phyloP scores from a whole-genome alignment of 495 filamentous ascomycete genomes.

The Penicillium psychrofluorescens region DNA sequence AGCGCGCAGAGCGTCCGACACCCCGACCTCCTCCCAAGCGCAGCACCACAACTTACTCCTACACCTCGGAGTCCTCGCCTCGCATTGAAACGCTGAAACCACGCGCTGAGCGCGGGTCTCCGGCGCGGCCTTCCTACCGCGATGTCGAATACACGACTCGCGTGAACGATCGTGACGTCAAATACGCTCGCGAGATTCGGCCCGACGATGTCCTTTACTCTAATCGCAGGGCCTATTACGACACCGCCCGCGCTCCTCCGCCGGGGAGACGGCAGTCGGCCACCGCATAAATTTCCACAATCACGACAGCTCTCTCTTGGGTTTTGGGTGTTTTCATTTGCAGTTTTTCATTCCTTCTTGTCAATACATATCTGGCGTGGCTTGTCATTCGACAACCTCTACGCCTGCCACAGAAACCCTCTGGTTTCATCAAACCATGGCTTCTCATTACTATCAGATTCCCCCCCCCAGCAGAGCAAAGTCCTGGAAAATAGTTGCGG shows the following conservation, averaged over 20 bases:
- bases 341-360: neutral
- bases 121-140: neutral
- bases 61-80: slow-evolving; percentile 3
- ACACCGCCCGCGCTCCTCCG: slow-evolving; percentile 12
- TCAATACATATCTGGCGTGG: neutral
- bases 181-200: slow-evolving; percentile 12
- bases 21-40: slow-evolving; percentile 8
- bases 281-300: slow-evolving; percentile 11
- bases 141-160: slow-evolving; percentile 13
- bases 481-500: too few species aligned
- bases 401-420: too few species aligned
- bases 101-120: too few species aligned
- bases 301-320: slow-evolving; percentile 13
- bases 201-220: slow-evolving; percentile 5
- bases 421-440: too few species aligned
- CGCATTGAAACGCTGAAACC: slow-evolving; percentile 2
- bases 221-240: slow-evolving; percentile 12
- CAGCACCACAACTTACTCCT: slow-evolving; percentile 8
- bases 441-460: neutral
- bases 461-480: too few species aligned
- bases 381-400: neutral
- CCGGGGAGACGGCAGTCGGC: slow-evolving; percentile 19
- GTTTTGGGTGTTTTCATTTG: neutral
- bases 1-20: slow-evolving; percentile 8
- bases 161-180: slow-evolving; percentile 8